Conservation (phyloP, 2,329 filamentous ascomycete genomes). For the Tetracladium maxilliforme region DNA sequence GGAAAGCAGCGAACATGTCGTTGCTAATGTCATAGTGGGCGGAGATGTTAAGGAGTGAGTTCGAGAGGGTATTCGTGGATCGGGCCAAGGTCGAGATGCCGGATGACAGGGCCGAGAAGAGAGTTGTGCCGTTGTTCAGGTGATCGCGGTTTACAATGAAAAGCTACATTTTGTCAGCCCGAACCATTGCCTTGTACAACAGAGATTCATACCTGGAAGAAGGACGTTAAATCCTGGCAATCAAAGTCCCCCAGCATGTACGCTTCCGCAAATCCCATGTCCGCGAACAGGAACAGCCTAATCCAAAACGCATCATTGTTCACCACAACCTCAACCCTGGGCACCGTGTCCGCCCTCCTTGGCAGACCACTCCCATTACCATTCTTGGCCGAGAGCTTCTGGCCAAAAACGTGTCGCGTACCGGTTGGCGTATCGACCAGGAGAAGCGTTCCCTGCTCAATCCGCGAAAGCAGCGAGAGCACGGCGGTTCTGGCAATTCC, state of each 20-base stretch:
- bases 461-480: constrained; percentile 26
- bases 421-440: constrained; percentile 29
- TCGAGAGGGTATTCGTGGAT: constrained; percentile 40
- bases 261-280: constrained; percentile 62
- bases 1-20: constrained; percentile 60
- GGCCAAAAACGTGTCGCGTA: constrained; percentile 25
- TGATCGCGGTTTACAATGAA: constrained; percentile 56
- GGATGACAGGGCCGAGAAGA: constrained; percentile 42
- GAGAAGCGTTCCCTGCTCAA: constrained; percentile 30
- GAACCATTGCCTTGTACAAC: not conserved
- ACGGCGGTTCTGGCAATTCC: constrained; percentile 29
- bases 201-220: constrained; percentile 43
- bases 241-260: constrained; percentile 62
- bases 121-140: constrained; percentile 48
- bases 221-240: constrained; percentile 49
- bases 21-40: constrained; percentile 68
- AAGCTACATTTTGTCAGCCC: constrained; percentile 25
- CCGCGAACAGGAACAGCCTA: constrained; percentile 51
- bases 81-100: constrained; percentile 42
- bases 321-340: constrained; percentile 39
- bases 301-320: constrained; percentile 58
- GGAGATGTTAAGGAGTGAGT: constrained; percentile 48
- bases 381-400: constrained; percentile 22
- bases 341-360: constrained; percentile 19
- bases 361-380: constrained; percentile 20